Conservation (phyloP, 352 stramenopile species). For the Phytopythium ostracodes region DNA sequence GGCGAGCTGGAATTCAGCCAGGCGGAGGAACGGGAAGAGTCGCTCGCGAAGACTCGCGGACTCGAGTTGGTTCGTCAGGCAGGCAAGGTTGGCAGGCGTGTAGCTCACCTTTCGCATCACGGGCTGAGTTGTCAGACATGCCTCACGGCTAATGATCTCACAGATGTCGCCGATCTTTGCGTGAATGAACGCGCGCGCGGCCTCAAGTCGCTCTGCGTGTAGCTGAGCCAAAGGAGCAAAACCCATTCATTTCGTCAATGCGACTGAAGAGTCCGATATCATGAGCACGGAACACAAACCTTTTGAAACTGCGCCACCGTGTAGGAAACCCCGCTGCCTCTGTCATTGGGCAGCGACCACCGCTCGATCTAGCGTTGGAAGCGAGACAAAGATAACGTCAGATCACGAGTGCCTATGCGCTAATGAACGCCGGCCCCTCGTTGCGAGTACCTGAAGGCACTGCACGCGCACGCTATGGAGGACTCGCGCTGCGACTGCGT, state of each 20-base stretch:
- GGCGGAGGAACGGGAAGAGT: slow-evolving; percentile 51
- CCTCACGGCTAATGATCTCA: slow-evolving; percentile 16
- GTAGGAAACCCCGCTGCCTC: neutral
- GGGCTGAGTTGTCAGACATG: slow-evolving; percentile 9
- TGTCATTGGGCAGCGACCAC: neutral
- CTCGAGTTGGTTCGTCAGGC: slow-evolving; percentile 22
- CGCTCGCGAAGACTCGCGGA: slow-evolving; percentile 35
- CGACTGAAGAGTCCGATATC: neutral
- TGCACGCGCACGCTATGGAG: slow-evolving; percentile 25
- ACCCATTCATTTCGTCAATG: neutral
- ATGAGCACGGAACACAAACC: neutral
- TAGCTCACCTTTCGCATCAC: slow-evolving; percentile 1
- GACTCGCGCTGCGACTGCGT: slow-evolving; percentile 27
- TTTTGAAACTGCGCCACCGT: slow-evolving; percentile 8
- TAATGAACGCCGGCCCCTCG: neutral
- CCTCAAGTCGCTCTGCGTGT: slow-evolving; percentile 13
- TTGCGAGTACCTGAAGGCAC: slow-evolving; percentile 21
- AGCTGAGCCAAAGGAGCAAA: slow-evolving; percentile 5
- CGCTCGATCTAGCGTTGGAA: slow-evolving; percentile 23
- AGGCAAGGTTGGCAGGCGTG: slow-evolving; percentile 13
- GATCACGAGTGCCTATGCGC: neutral
- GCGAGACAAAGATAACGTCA: neutral
- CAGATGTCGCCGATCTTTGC: slow-evolving; percentile 20
- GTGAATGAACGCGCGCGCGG: slow-evolving; percentile 11
- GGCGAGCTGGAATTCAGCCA: slow-evolving; percentile 37